Conservation (phyloP, 1,284 basidiomycete genomes). For the Boletus putidus region DNA sequence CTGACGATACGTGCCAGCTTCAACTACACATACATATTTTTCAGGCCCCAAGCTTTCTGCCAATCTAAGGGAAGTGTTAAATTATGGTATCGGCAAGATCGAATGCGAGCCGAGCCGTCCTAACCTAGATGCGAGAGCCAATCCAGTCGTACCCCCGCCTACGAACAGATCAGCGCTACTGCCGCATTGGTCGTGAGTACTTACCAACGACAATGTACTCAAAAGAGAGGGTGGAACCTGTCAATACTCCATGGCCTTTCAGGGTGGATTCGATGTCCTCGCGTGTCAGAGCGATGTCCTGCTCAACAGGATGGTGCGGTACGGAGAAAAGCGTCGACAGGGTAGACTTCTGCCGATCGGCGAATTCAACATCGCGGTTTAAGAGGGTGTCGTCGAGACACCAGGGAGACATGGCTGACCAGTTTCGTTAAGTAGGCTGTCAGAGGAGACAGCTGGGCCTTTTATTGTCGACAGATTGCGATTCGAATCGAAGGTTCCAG, state of each 20-base stretch:
- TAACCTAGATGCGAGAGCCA: slow-evolving; percentile 24
- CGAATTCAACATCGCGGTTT: not conserved
- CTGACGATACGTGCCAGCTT: slow-evolving; percentile 20
- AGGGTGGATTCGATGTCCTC: slow-evolving; percentile 10
- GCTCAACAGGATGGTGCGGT: slow-evolving; percentile 1
- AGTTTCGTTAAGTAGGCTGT: not conserved
- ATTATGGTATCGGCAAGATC: not conserved
- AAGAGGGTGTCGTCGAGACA: not conserved
- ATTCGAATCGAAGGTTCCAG: not conserved
- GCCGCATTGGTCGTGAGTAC: not conserved
- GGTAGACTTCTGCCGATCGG: not conserved
- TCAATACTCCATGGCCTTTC: not conserved
- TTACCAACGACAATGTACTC: slow-evolving; percentile 25
- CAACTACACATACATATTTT: slow-evolving; percentile 26
- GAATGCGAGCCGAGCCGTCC: not conserved
- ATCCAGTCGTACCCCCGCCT: slow-evolving; percentile 25
- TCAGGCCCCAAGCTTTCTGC: slow-evolving; percentile 18
- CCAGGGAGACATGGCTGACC: slow-evolving; percentile 1
- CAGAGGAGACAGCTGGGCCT: not conserved
- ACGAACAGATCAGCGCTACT: not conserved
- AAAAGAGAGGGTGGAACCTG: not conserved
- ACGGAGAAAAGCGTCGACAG: slow-evolving; percentile 5
- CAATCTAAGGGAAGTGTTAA: slow-evolving; percentile 8
- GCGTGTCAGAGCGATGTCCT: not conserved
- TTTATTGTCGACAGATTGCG: not conserved